Base-by-base conservation (phyloP, 2,329 filamentous ascomycete genomes). In the Spiromastix sp. region DNA sequence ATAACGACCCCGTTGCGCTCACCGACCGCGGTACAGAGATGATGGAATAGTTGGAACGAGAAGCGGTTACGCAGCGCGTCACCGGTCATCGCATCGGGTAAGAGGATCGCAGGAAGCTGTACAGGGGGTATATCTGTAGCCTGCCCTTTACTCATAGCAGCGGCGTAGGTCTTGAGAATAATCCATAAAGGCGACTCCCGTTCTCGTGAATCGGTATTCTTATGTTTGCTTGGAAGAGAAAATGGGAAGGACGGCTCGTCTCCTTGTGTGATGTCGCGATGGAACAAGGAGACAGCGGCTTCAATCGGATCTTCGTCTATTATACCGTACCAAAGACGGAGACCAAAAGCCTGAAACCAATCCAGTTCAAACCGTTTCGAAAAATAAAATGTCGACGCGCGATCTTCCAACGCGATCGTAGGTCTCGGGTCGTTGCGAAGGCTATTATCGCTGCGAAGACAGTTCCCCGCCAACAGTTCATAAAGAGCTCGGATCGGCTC, bases 271-370 rank as follows among this genome's bases (percentile, higher is more conserved):
- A 96, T 67, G 48, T 94, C 86, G 36, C 78, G 67, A 41, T 77
- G 68, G 57, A 86, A 98, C 18, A 72, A 71, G 28, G 68, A 60
- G 4, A 98, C 79, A 2, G 87, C 87, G 30, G 70, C 66, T 32
- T 79, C 74, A 28, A 95, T 69, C 22, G 77, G 71, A 29, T 86
- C 81, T 25, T 77, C 69, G 21, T 73, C 66, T 2, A 74, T 69
- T 26, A 78, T 82, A 29, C 79, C 79, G 56, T 94, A 98, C 83
- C 86, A 96, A 2, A 98, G 68, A 28, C 87, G 78, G 32, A 98
- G 70, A 8, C 85, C 89, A 57, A 98, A 94, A 1, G 87, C 80
- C 52, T 93, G 87, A 56, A 85, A 79, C 91, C 91, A 98, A 55
- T 93, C 83, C 22, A 98, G 68, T 4, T 77, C 77, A 54, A 95